A percentile compares a stretch with the other conserved stretches of the same genome.
phyloP scores from a whole-genome alignment of 2,329 filamentous ascomycete genomes.

The Thielaviopsis euricoi region DNA sequence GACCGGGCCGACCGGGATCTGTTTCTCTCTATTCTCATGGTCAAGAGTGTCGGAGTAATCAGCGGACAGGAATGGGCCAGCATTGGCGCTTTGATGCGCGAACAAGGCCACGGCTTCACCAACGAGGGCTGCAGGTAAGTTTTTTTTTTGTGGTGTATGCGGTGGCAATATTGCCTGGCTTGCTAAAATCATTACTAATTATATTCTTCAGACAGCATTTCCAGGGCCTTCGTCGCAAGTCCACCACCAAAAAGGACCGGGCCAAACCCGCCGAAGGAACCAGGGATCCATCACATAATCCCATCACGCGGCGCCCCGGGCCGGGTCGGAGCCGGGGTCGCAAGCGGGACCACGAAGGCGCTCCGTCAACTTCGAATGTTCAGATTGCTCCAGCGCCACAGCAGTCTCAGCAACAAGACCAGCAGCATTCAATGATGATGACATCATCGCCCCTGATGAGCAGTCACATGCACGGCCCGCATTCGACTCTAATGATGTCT shows the following conservation, averaged over 20 bases:
- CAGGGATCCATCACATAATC: slow-evolving; percentile 35
- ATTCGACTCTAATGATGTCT: background rate
- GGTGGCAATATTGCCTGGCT: background rate
- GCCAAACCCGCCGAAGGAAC: background rate
- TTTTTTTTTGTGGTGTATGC: background rate
- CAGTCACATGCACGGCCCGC: slow-evolving; percentile 1
- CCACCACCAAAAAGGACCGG: slow-evolving; percentile 30
- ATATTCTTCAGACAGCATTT: slow-evolving; percentile 37
- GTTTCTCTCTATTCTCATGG: slow-evolving; percentile 44
- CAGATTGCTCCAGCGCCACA: slow-evolving; percentile 3
- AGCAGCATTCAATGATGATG: slow-evolving; percentile 5
- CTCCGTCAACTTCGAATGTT: slow-evolving; percentile 6
- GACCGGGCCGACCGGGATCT: slow-evolving; percentile 45
- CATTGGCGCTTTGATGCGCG: slow-evolving; percentile 44
- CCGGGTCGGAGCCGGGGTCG: slow-evolving; percentile 37
- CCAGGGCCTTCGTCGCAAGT: slow-evolving; percentile 34
- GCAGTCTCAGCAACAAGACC: slow-evolving; percentile 9
- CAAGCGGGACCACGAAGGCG: slow-evolving; percentile 23
- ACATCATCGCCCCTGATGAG: slow-evolving; percentile 4
- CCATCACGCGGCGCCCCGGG: slow-evolving; percentile 43
- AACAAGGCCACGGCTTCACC: slow-evolving; percentile 43
- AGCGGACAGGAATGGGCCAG: slow-evolving; percentile 45
- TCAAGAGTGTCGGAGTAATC: slow-evolving; percentile 47
- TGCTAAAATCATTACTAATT: background rate
- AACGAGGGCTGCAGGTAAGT: slow-evolving; percentile 49